Conservation (phyloP, 257 asterid species). For the Capsicum chinense region DNA sequence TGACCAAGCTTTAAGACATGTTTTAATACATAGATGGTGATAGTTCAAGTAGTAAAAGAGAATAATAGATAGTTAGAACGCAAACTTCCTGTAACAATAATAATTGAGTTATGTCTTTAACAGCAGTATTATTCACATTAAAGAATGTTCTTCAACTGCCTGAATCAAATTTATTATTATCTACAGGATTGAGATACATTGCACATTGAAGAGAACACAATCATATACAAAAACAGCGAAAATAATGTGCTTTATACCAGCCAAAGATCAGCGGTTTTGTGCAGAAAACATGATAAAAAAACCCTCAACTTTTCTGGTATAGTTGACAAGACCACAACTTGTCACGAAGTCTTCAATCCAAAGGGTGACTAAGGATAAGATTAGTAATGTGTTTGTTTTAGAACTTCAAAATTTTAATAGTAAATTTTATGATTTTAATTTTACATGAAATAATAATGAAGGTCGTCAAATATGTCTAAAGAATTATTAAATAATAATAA, state of each 20-base stretch:
- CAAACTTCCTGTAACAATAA: too few species aligned
- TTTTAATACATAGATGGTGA: too few species aligned
- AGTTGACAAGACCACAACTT: slow-evolving; percentile 82
- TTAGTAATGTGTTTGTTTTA: too few species aligned
- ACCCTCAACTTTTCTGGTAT: slow-evolving; percentile 61
- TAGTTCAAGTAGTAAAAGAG: too few species aligned
- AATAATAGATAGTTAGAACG: too few species aligned
- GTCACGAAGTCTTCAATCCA: slow-evolving; percentile 73
- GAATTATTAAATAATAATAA: too few species aligned
- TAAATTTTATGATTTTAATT: too few species aligned
- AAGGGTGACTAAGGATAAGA: too few species aligned
- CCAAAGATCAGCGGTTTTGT: slow-evolving; percentile 61
- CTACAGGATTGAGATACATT: not conserved
- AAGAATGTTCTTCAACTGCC: not conserved
- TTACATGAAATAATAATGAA: too few species aligned
- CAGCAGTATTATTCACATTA: not conserved
- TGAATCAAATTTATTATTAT: not conserved
- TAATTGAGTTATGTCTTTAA: not conserved
- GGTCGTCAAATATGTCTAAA: too few species aligned
- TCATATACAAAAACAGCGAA: not conserved
- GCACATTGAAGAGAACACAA: not conserved
- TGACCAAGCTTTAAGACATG: too few species aligned
- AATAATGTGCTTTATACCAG: not conserved
- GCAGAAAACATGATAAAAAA: slow-evolving; percentile 91
- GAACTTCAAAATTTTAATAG: too few species aligned